Conservation (phyloP, 345 rosid genomes). For the Linum tenue region DNA sequence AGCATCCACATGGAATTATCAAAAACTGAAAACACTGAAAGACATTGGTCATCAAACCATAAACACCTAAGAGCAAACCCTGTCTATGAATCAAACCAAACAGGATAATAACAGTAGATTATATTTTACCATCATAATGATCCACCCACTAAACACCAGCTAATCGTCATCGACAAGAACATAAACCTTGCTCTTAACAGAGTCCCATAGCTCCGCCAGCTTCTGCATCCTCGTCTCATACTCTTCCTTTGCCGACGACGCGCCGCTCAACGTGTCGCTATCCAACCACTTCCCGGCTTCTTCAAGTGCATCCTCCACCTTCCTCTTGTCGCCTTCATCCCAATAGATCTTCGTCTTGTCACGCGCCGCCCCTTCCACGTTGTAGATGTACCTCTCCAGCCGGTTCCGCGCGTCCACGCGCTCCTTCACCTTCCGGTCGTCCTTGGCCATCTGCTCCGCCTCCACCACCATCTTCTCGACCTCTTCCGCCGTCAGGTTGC, state of each 20-base stretch:
- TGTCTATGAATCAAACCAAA: no score
- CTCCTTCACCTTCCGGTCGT: conserved; percentile 36
- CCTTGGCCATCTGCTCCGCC: conserved; percentile 47
- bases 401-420: conserved; percentile 49
- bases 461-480: conserved; percentile 47
- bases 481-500: conserved; percentile 47
- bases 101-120: no score
- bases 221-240: conserved; percentile 45
- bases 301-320: conserved; percentile 30
- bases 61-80: no score
- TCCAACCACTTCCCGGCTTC: conserved; percentile 50
- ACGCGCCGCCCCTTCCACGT: conserved; percentile 31
- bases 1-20: no score
- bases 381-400: conserved; percentile 43
- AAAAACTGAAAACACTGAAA: no score
- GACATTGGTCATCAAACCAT: no score
- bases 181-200: conserved; percentile 39
- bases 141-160: no score
- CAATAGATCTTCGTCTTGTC: conserved; percentile 33
- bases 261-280: conserved; percentile 23
- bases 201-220: conserved; percentile 44
- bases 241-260: conserved; percentile 26
- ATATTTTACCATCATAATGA: no score
- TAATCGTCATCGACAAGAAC: not conserved
- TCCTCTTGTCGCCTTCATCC: conserved; percentile 38